Evolutionary conservation across 2,329 filamentous ascomycete genomes (phyloP).

Genomic region (Reticulascus tulasneorum): DNA sequence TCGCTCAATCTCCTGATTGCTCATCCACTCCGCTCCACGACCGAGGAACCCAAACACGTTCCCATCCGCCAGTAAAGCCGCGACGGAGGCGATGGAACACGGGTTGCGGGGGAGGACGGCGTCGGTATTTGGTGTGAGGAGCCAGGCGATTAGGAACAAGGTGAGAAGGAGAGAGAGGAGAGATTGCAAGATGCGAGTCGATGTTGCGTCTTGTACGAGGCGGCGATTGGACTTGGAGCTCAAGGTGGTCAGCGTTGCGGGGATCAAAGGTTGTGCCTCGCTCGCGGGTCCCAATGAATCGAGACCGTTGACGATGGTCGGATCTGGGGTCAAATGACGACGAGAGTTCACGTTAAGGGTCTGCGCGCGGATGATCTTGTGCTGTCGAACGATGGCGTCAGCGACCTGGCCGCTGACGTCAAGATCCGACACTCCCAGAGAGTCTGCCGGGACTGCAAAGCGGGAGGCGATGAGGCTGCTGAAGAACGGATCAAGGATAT

Average conservation of each 20-base stretch:
- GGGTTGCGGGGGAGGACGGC: conserved; percentile 23
- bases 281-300: conserved; percentile 4
- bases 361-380: conserved; percentile 32
- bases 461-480: conserved; percentile 27
- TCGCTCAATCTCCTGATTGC: conserved; percentile 11
- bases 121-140: conserved; percentile 18
- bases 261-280: conserved; percentile 9
- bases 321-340: conserved; percentile 13
- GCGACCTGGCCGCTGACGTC: conserved; percentile 16
- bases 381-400: conserved; percentile 30
- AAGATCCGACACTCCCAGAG: conserved; percentile 18
- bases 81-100: conserved; percentile 31
- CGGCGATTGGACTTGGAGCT: conserved; percentile 11
- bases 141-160: conserved; percentile 23
- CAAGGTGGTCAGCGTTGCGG: conserved; percentile 9
- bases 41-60: conserved; percentile 27
- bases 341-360: conserved; percentile 21
- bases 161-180: conserved; percentile 24
- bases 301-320: conserved; percentile 5
- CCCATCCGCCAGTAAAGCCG: conserved; percentile 31
- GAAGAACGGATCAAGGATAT: conserved; percentile 32
- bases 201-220: conserved; percentile 24
- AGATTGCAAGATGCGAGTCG: conserved; percentile 29
- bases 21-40: conserved; percentile 22
- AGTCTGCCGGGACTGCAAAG: conserved; percentile 22